These are phyloP conservation scores for Theileria parva DNA, from an alignment of 169 alveolate genomes.

Conservation along the genomic window DNA sequence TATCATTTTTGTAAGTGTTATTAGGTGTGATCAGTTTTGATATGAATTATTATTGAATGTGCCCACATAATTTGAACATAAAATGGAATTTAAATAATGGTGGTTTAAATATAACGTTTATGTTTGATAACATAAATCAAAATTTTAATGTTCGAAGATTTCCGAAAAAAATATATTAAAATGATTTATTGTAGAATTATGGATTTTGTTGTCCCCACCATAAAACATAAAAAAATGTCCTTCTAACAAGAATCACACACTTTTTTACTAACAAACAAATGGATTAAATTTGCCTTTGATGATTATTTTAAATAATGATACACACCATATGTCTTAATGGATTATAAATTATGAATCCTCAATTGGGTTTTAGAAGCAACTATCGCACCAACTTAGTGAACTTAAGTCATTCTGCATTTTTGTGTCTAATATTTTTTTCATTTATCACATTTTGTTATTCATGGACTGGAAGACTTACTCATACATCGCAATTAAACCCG, in stretches of 20 bases:
- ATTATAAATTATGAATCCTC: slow-evolving; percentile 16
- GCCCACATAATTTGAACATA: background rate
- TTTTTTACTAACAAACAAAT: background rate
- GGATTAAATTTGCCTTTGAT: background rate
- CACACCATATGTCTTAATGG: slow-evolving; percentile 3
- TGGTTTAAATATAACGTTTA: background rate
- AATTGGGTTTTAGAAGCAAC: background rate
- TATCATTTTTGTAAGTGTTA: background rate
- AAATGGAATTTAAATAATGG: background rate
- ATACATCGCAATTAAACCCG: slow-evolving; percentile 27
- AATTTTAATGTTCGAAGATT: background rate
- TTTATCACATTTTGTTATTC: background rate
- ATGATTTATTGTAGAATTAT: background rate
- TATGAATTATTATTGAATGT: background rate
- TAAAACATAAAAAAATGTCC: background rate
- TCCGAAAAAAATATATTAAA: background rate
- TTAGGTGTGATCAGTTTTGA: background rate
- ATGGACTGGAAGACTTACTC: slow-evolving; percentile 24
- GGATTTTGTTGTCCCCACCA: slow-evolving; percentile 10
- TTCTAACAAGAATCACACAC: slow-evolving; percentile 5
- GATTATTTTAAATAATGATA: slow-evolving; percentile 12
- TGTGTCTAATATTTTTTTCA: background rate
- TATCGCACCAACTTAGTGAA: background rate
- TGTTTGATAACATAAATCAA: background rate
- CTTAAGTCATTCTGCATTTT: background rate